A percentile compares a stretch with the other conserved stretches of the same genome.
These are phyloP conservation scores for Phaffia rhodozyma DNA, from an alignment of 1,284 basidiomycete species.

Conservation along the genomic window DNA sequence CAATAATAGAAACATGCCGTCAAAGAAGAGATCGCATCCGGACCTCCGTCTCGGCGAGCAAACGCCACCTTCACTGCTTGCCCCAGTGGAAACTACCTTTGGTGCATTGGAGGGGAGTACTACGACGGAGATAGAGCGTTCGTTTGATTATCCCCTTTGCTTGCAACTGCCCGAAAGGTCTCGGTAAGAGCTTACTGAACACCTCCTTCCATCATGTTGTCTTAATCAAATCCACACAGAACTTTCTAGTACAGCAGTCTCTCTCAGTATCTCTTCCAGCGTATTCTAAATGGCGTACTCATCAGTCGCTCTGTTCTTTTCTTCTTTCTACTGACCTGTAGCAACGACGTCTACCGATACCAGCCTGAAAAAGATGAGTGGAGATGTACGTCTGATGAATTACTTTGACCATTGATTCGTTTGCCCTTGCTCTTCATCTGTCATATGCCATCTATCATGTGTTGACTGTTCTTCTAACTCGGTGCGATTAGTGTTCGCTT, in stretches of 20 bases:
- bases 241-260: constrained; percentile 50
- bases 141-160: constrained; percentile 18
- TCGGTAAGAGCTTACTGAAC: not conserved
- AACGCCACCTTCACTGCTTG: constrained; percentile 68
- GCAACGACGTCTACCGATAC: constrained; percentile 66
- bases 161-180: not conserved
- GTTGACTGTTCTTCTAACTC: constrained; percentile 47
- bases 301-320: not conserved
- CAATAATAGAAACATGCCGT: constrained; percentile 48
- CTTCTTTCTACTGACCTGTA: constrained; percentile 9
- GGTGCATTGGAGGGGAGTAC: constrained; percentile 45
- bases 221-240: not conserved
- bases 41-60: constrained; percentile 64
- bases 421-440: too few relatives aligned
- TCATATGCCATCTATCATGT: constrained; percentile 66
- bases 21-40: constrained; percentile 60
- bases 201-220: not conserved
- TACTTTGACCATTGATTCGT: not conserved
- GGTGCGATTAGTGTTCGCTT: constrained; percentile 44
- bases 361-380: constrained; percentile 55
- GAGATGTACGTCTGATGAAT: not conserved
- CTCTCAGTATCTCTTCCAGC: not conserved
- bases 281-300: constrained; percentile 18
- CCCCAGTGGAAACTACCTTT: constrained; percentile 62
- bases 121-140: constrained; percentile 66